phyloP scores from a whole-genome alignment of 176 grass and related monocot species.

The Hordeum marinum region DNA sequence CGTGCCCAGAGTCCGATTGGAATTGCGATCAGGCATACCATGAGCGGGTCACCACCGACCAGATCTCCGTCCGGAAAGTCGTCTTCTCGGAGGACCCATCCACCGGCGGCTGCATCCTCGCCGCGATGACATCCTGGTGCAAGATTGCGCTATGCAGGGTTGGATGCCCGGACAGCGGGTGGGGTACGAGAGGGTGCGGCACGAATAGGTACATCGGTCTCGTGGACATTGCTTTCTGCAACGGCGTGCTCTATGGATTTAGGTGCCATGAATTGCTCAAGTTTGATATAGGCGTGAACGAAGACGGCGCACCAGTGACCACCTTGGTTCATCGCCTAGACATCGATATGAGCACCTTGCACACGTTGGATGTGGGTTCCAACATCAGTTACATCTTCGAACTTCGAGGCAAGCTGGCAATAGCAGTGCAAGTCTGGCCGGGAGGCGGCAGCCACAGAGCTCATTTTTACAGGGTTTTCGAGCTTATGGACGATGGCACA shows the following conservation, averaged over 20 bases:
- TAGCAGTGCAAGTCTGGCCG: neutral
- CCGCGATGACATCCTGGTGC: neutral
- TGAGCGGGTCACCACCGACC: no score
- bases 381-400: neutral
- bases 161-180: neutral
- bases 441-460: neutral
- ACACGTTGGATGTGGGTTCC: neutral
- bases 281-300: neutral
- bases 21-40: no score
- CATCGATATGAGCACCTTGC: neutral
- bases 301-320: neutral
- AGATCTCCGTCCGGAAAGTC: neutral
- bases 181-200: neutral
- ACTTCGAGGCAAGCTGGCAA: neutral
- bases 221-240: neutral
- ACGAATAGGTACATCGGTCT: neutral
- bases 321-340: neutral
- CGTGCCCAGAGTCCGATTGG: no score
- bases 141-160: neutral
- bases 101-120: neutral
- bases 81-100: neutral
- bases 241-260: neutral
- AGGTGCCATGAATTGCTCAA: neutral
- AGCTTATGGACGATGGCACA: neutral
- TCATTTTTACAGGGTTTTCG: neutral